Conservation (phyloP, 2,329 filamentous ascomycete species). For the Epichloe glyceriae region DNA sequence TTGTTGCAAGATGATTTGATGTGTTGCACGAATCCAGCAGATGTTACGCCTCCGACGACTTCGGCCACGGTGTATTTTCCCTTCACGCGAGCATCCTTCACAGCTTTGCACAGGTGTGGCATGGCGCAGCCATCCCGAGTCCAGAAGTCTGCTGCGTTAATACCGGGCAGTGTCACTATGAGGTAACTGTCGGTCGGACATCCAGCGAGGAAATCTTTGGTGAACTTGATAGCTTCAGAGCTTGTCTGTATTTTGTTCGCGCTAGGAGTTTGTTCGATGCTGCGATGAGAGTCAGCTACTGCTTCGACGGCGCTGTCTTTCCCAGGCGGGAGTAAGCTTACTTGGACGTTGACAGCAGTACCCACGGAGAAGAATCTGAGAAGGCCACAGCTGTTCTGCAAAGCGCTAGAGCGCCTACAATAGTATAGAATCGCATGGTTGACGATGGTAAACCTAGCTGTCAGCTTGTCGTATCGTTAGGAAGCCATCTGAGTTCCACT, state of each 20-base stretch:
- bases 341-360: conserved; percentile 75
- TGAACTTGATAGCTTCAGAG: conserved; percentile 27
- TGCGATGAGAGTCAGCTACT: conserved; percentile 8
- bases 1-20: conserved; percentile 34
- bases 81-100: conserved; percentile 21
- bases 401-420: conserved; percentile 38
- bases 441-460: conserved; percentile 3
- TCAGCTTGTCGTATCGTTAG: conserved; percentile 10
- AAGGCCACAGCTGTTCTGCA: conserved; percentile 57
- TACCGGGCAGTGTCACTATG: conserved; percentile 63
- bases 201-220: conserved; percentile 40
- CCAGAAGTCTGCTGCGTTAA: conserved; percentile 56
- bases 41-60: conserved; percentile 37
- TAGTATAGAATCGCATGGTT: conserved; percentile 41
- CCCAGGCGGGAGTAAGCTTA: conserved; percentile 32
- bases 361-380: conserved; percentile 76
- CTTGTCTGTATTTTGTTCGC: conserved; percentile 36
- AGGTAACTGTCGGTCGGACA: conserved; percentile 70
- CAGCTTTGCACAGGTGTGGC: conserved; percentile 36
- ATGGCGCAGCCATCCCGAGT: conserved; percentile 35
- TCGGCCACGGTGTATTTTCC: conserved; percentile 40
- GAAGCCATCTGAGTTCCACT: conserved; percentile 14
- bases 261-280: conserved; percentile 21
- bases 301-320: conserved; percentile 1
- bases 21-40: conserved; percentile 27